phyloP scores from a whole-genome alignment of 1,284 basidiomycete genomes.

The Trichosporon ovoides region DNA sequence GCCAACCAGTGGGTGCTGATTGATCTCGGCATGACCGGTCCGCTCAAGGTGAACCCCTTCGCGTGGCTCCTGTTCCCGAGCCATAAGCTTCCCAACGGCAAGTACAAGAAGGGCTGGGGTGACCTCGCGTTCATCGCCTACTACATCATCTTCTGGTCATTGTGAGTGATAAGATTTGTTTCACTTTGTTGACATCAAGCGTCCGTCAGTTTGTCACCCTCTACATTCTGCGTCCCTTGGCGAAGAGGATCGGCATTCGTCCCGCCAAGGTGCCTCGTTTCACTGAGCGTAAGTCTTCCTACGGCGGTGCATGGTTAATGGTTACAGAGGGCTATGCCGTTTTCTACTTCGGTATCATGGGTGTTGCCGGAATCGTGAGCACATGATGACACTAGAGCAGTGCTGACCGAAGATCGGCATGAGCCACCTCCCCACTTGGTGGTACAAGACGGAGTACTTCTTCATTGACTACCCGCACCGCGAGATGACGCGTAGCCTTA shows the following conservation, averaged over 20 bases:
- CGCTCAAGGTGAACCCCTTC: constrained; percentile 66
- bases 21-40: constrained; percentile 40
- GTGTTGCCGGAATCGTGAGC: constrained; percentile 71
- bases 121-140: constrained; percentile 82
- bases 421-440: constrained; percentile 78
- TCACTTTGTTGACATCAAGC: constrained; percentile 22
- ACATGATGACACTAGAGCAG: background rate
- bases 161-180: constrained; percentile 44
- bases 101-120: constrained; percentile 68
- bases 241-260: constrained; percentile 61
- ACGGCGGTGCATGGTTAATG: background rate
- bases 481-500: constrained; percentile 79
- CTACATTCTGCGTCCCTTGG: constrained; percentile 66
- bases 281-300: constrained; percentile 59
- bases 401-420: constrained; percentile 67
- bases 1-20: constrained; percentile 61
- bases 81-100: constrained; percentile 57
- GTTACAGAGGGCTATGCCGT: constrained; percentile 68
- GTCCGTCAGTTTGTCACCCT: constrained; percentile 73
- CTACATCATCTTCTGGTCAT: constrained; percentile 86
- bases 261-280: constrained; percentile 71
- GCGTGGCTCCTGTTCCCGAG: constrained; percentile 69
- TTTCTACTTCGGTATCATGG: constrained; percentile 69
- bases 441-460: constrained; percentile 77
- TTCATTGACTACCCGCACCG: constrained; percentile 85